Conservation (phyloP, 2,329 filamentous ascomycete genomes). For the Trichoderma pleuroti region DNA sequence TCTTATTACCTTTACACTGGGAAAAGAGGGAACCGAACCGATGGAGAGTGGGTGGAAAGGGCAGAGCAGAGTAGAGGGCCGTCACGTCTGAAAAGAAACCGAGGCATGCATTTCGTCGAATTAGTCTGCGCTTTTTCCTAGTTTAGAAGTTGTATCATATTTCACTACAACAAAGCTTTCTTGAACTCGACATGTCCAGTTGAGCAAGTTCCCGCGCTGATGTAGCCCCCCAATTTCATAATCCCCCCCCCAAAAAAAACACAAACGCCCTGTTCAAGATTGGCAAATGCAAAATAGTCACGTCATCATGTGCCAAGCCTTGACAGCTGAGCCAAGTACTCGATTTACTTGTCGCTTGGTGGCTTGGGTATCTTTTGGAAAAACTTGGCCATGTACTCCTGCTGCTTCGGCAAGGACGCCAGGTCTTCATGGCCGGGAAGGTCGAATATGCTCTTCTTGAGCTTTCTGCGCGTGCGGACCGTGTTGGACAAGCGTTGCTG, state of each 20-base stretch:
- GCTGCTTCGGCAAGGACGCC: slow-evolving; percentile 41
- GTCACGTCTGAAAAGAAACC: not conserved
- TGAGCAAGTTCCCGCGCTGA: not conserved
- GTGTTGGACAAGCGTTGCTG: slow-evolving; percentile 67
- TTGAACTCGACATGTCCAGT: not conserved
- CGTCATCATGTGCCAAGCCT: not conserved
- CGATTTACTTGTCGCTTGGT: not conserved
- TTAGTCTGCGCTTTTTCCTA: slow-evolving; percentile 27
- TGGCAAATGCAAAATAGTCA: not conserved
- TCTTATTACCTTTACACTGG: slow-evolving; percentile 4
- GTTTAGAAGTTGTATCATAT: slow-evolving; percentile 37
- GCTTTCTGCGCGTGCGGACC: slow-evolving; percentile 61
- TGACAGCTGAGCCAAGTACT: not conserved
- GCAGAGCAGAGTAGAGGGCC: not conserved
- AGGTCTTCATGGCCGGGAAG: slow-evolving; percentile 36
- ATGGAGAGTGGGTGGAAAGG: not conserved
- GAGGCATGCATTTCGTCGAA: slow-evolving; percentile 18
- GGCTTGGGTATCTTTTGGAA: slow-evolving; percentile 30
- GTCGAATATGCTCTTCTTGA: slow-evolving; percentile 52
- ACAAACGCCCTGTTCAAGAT: not conserved
- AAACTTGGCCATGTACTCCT: slow-evolving; percentile 50
- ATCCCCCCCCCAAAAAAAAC: not conserved
- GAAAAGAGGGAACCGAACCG: not conserved
- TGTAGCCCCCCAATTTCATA: not conserved
- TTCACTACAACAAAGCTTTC: slow-evolving; percentile 23